Base-by-base conservation (phyloP, 352 stramenopile species). In the Aphanomyces cochlioides region DNA sequence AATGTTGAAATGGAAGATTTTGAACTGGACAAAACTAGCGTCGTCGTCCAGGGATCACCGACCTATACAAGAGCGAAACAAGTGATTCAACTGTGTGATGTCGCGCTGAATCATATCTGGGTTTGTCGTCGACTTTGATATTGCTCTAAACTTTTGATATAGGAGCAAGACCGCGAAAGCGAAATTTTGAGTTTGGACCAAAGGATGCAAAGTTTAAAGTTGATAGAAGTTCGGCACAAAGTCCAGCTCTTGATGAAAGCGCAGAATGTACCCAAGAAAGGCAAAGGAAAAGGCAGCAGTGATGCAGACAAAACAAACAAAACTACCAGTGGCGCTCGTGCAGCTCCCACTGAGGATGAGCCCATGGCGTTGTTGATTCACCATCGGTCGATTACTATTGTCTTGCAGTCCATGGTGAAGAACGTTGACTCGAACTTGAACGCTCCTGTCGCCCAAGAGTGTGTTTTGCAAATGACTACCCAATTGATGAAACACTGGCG, bases 1-100 rank as follows among this genome's bases (percentile, higher is more conserved):
- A 43, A 70, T 34, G 38, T 70, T 17, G 64, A 70, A 45, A 41
- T 70, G 54, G 43, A 70, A 54, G 64, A 70, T 37, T 70, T 61
- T 47, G 64, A 70, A 53, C 47, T 70, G 15, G 64, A 60, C 15
- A 69, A 43, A n/a, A 56, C 41, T 7, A 28, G 63, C 47, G 38
- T 48, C 36, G 45, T 15, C 17, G 63, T 53, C 41, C 15, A 47
- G 1, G 63, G 63, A 0, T 41, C 36, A 28, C 43, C 64, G 13
- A 70, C 48, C 12, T 15, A 61, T 38, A 21, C n/a, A 21, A 47
- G 64, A 10, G 64, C 64, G 4, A 56, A 17, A 6, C 47, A 70
- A 39, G 21, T 70, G 1, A n/a, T 70, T 5, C 3, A 47, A 36
- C 47, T 70, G 8, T 70, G 64, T 50, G 64, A 70, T 10, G 64